Conservation (phyloP, 1,139 yeast species). For the Zygosaccharomyces sapae region DNA sequence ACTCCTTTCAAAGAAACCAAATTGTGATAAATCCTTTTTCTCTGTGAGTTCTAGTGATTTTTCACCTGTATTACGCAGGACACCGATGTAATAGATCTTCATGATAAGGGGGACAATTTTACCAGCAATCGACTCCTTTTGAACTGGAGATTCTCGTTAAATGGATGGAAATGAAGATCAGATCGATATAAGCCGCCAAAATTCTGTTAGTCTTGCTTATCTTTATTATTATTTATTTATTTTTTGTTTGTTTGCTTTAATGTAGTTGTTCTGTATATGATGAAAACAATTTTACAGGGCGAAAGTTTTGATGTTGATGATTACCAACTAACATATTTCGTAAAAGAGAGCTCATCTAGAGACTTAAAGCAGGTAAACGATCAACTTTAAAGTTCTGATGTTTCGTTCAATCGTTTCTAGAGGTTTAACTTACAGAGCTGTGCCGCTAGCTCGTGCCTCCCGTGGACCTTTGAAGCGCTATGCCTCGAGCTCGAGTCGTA, state of each 20-base stretch:
- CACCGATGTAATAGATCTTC: conserved; percentile 90
- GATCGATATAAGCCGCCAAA: not conserved
- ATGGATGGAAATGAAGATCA: not conserved
- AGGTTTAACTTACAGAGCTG: not conserved
- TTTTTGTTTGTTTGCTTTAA: not conserved
- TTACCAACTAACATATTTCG: not conserved
- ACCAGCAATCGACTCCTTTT: not conserved
- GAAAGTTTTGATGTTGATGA: conserved; percentile 1
- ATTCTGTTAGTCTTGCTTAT: not conserved
- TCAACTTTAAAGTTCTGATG: not conserved
- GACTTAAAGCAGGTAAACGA: not conserved
- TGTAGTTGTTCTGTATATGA: not conserved
- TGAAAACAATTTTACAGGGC: not conserved
- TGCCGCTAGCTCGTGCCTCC: not conserved
- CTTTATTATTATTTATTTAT: too few species aligned
- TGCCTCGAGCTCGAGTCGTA: conserved; percentile 4
- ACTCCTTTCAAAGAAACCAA: conserved; percentile 80
- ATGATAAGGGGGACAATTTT: conserved; percentile 37
- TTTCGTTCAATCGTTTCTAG: conserved; percentile 2
- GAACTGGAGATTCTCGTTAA: not conserved
- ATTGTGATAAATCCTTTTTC: conserved; percentile 78
- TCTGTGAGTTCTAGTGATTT: conserved; percentile 73
- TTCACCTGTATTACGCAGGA: conserved; percentile 59
- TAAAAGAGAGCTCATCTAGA: not conserved
- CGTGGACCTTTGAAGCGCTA: conserved; percentile 3